Base-by-base conservation (phyloP, 2,329 filamentous ascomycete genomes). In the Verticillium isaacii region DNA sequence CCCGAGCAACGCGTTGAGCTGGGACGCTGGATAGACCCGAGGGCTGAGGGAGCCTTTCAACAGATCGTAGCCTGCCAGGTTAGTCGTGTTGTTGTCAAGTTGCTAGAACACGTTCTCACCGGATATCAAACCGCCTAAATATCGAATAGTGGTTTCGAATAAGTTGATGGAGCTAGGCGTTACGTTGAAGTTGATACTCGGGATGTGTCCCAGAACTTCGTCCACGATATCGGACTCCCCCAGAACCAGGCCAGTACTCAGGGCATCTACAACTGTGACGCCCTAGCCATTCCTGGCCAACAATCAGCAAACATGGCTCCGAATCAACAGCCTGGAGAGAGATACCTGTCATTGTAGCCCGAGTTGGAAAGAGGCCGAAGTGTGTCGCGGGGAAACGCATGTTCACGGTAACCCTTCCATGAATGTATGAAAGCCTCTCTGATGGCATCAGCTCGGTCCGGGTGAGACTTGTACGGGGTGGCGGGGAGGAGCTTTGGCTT, bases 61-160 rank as follows among this genome's bases (percentile, higher is more conserved):
- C 57, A 97, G 81, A 71, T 92, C 89, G 68, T 91, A 89, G 4
- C 81, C 85, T 86, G 34, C 54, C 3, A 12, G 32, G 37, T 25
- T 32, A 11, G 32, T 7, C 2, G 4, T 45, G 29, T 19, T 7
- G 2, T 2, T 45, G 29, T 19, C 9, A 2, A 32, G 9, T 58
- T 9, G 17, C 7, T 29, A 29, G 19, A 19, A 29, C 19, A 5
- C 15, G 23, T 36, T 56, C 68, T 65, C 68, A 84, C 88, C 91
- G 2, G 92, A 90, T 9, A 97, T 71, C 68, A 97, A 81, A 17
- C 92, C 93, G 11, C 86, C 93, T 1, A 97, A 77, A 69, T 96
- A 96, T 32, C 93, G 88, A 70, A 97, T 96, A 0, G 91, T 97
- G 0, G 92, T 96, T 75, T 97, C 93, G 69, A 97, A 97, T 8